Conservation (phyloP, 495 filamentous ascomycete genomes). For the Aspergillus conjunctus region DNA sequence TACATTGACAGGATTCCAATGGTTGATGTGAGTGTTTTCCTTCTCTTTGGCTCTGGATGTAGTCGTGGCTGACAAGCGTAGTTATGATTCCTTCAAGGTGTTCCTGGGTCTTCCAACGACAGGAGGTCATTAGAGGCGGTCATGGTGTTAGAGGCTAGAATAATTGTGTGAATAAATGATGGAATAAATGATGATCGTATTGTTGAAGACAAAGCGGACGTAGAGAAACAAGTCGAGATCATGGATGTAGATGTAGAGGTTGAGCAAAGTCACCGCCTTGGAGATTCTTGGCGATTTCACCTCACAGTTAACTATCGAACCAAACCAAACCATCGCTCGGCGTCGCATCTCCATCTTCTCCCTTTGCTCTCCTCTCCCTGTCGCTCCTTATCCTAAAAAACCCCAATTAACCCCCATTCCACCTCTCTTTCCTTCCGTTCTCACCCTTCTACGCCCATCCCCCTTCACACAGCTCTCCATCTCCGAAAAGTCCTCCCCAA, state of each 20-base stretch:
- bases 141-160: not conserved
- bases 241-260: not conserved
- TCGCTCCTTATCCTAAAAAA: not conserved
- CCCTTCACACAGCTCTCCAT: not conserved
- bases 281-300: constrained; percentile 13
- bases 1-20: constrained; percentile 71
- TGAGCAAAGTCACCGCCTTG: constrained; percentile 19
- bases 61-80: constrained; percentile 23
- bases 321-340: constrained; percentile 8
- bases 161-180: constrained; percentile 3
- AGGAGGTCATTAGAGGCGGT: constrained; percentile 52
- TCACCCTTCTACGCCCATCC: not conserved
- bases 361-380: not conserved
- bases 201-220: too few relatives aligned
- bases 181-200: not conserved
- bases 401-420: not conserved
- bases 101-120: constrained; percentile 70
- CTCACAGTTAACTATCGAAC: not conserved
- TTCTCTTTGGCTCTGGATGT: not conserved
- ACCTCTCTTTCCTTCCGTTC: not conserved
- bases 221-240: too few relatives aligned
- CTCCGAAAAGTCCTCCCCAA: not conserved
- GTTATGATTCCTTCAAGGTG: constrained; percentile 77
- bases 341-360: constrained; percentile 4
- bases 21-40: constrained; percentile 58